Evolutionary conservation across 805 yeast species (phyloP).

Genomic region (Barnettozyma populi): DNA sequence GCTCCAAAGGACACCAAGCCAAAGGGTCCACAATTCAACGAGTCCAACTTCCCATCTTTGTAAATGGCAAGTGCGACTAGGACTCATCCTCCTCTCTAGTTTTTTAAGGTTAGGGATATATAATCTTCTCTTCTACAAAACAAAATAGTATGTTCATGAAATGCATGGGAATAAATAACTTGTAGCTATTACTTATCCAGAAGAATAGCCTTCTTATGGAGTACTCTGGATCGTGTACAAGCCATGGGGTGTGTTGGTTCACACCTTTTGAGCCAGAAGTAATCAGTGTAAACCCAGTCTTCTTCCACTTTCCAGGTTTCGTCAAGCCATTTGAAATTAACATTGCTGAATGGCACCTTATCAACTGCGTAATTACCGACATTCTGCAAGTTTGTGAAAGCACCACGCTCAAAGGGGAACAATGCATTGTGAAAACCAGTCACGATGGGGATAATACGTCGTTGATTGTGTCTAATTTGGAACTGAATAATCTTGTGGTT

Average conservation of each 20-base stretch:
- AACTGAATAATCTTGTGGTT: slow-evolving; percentile 40
- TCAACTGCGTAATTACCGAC: slow-evolving; percentile 32
- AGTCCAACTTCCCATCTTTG: slow-evolving; percentile 14
- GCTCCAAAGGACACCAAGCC: slow-evolving; percentile 4
- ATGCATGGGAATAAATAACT: slow-evolving; percentile 4
- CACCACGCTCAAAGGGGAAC: slow-evolving; percentile 47
- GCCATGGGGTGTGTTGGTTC: slow-evolving; percentile 40
- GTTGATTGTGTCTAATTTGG: slow-evolving; percentile 48
- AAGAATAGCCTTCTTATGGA: slow-evolving; percentile 43
- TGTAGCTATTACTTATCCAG: not conserved
- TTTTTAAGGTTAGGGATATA: not conserved
- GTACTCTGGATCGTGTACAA: slow-evolving; percentile 47
- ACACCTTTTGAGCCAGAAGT: slow-evolving; percentile 41
- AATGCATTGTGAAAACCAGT: slow-evolving; percentile 37
- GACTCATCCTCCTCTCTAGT: slow-evolving; percentile 1
- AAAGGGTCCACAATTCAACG: slow-evolving; percentile 11
- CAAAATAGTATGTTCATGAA: slow-evolving; percentile 5
- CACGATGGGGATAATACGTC: slow-evolving; percentile 29
- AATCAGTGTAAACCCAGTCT: slow-evolving; percentile 50
- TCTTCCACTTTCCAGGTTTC: slow-evolving; percentile 43
- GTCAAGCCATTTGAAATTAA: slow-evolving; percentile 57
- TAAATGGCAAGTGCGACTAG: slow-evolving; percentile 1
- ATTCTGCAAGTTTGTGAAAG: slow-evolving; percentile 37
- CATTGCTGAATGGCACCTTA: slow-evolving; percentile 40
- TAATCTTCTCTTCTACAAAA: not conserved